Percentiles rank a stretch among this genome's conserved stretches.
Evolutionary conservation across 495 filamentous ascomycete species (phyloP).

Genomic region (Chaetomium cochliodes): DNA sequence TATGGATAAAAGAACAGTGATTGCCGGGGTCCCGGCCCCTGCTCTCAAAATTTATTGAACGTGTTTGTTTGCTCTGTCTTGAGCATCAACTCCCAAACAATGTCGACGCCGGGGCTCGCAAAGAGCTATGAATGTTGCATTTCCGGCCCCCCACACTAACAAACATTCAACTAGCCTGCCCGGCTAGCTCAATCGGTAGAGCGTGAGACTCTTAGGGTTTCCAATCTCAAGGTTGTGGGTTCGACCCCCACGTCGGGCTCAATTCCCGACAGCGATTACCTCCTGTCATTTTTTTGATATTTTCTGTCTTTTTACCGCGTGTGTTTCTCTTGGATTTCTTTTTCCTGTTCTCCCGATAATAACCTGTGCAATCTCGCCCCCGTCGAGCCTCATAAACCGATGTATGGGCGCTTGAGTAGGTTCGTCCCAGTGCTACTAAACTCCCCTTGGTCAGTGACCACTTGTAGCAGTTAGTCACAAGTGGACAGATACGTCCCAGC

Average conservation of each 20-base stretch:
- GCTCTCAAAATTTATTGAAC: too few relatives aligned
- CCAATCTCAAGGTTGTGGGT: slow-evolving; percentile 13
- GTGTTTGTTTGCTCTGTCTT: too few relatives aligned
- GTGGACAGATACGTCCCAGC: too few relatives aligned
- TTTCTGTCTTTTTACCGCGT: background rate
- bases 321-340: background rate
- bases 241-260: slow-evolving; percentile 16
- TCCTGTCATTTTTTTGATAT: background rate
- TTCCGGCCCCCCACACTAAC: background rate
- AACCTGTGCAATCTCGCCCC: too few relatives aligned
- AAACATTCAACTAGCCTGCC: slow-evolving; percentile 24
- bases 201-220: slow-evolving; percentile 70
- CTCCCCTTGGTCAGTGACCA: too few relatives aligned
- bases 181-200: slow-evolving; percentile 81
- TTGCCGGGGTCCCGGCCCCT: too few relatives aligned
- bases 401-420: too few relatives aligned
- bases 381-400: too few relatives aligned
- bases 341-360: background rate
- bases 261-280: slow-evolving; percentile 10
- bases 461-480: too few relatives aligned
- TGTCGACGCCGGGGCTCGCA: background rate
- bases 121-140: background rate
- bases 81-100: too few relatives aligned
- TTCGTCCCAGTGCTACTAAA: too few relatives aligned
- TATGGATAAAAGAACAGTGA: background rate